Evolutionary conservation across 2,329 filamentous ascomycete species (phyloP).

Genomic region (Pseudopyricularia cyperi): DNA sequence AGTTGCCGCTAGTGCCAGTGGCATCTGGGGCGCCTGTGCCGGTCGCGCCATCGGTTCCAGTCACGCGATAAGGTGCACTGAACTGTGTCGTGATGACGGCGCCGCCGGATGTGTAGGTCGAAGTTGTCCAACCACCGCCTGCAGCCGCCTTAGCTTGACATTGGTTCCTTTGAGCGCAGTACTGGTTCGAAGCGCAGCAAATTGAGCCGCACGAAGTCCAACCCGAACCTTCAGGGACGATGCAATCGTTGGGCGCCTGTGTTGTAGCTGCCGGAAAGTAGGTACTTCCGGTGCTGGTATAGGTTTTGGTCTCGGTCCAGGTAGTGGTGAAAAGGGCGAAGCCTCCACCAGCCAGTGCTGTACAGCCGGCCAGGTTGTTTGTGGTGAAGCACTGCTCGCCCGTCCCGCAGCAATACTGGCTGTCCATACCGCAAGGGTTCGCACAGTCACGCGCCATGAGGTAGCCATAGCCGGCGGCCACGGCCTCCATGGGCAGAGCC

Average conservation of each 20-base stretch:
- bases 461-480: slow-evolving; percentile 31
- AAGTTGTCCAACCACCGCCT: slow-evolving; percentile 22
- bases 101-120: slow-evolving; percentile 23
- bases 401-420: slow-evolving; percentile 40
- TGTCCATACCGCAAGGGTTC: slow-evolving; percentile 39
- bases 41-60: slow-evolving; percentile 36
- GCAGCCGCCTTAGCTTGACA: slow-evolving; percentile 9
- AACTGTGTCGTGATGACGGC: slow-evolving; percentile 40
- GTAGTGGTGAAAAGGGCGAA: slow-evolving; percentile 36
- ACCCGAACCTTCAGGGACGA: slow-evolving; percentile 31
- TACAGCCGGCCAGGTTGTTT: slow-evolving; percentile 36
- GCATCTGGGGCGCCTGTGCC: slow-evolving; percentile 28
- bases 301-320: slow-evolving; percentile 47
- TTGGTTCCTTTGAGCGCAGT: slow-evolving; percentile 34
- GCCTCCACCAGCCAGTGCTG: slow-evolving; percentile 17
- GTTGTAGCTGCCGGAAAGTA: slow-evolving; percentile 28
- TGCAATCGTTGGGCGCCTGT: slow-evolving; percentile 31
- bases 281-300: slow-evolving; percentile 45
- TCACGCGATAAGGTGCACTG: slow-evolving; percentile 35
- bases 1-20: slow-evolving; percentile 34
- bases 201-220: slow-evolving; percentile 52
- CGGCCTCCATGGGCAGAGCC: slow-evolving; percentile 33
- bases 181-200: slow-evolving; percentile 60
- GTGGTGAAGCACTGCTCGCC: slow-evolving; percentile 38
- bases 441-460: slow-evolving; percentile 36